Evolutionary conservation across 1,139 yeast species (phyloP).

Genomic region (Insectozyma bohioensis): DNA sequence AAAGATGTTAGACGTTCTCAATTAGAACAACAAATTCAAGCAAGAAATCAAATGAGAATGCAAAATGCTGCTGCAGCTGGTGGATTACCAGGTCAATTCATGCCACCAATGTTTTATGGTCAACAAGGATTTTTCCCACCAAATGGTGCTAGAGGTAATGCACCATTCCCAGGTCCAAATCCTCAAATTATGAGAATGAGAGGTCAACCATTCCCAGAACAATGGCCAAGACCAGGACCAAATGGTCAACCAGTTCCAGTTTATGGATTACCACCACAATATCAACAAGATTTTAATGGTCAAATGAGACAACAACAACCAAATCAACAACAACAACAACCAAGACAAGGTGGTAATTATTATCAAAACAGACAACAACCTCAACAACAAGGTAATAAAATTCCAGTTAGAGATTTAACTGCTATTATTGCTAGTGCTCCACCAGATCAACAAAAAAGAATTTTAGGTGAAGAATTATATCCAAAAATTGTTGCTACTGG

Average conservation of each 20-base stretch:
- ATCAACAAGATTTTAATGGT: conserved; percentile 43
- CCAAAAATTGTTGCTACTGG: conserved; percentile 92
- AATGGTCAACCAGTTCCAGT: conserved; percentile 79
- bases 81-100: conserved; percentile 93
- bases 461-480: conserved; percentile 96
- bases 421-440: conserved; percentile 64
- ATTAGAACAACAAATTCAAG: conserved; percentile 96
- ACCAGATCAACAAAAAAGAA: conserved; percentile 92
- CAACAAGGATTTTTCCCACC: conserved; percentile 86
- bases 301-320: conserved; percentile 16
- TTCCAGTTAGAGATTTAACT: conserved; percentile 46
- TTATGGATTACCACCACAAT: conserved; percentile 76
- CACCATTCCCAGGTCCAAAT: conserved; percentile 83
- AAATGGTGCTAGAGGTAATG: conserved; percentile 67
- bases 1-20: conserved; percentile 97
- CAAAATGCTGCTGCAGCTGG: conserved; percentile 89
- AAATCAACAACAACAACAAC: conserved; percentile 18
- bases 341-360: no score
- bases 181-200: conserved; percentile 81
- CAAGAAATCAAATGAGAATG: conserved; percentile 97
- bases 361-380: no score
- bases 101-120: conserved; percentile 92
- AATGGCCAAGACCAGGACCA: conserved; percentile 74
- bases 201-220: conserved; percentile 61
- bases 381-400: conserved; percentile 17